phyloP scores from a whole-genome alignment of 2,329 filamentous ascomycete species.

The Dothistroma pini region DNA sequence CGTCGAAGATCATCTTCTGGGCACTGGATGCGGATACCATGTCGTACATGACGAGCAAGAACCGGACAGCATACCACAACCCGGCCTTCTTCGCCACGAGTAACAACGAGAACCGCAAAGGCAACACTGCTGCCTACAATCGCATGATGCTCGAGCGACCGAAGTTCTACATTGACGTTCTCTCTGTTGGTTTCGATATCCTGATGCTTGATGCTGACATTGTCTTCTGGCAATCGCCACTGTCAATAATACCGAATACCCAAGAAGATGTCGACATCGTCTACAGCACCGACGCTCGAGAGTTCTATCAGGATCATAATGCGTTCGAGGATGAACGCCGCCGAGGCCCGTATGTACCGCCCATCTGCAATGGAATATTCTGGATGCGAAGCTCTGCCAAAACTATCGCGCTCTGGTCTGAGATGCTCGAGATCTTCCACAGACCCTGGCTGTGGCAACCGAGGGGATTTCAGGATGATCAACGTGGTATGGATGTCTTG shows the following conservation, averaged over 20 bases:
- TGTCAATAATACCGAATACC: conserved; percentile 7
- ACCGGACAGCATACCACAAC: conserved; percentile 16
- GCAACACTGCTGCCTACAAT: conserved; percentile 19
- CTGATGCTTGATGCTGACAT: conserved; percentile 25
- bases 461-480: conserved; percentile 13
- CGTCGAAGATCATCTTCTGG: conserved; percentile 19
- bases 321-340: conserved; percentile 16
- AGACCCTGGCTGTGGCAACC: conserved; percentile 4
- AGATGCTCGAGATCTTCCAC: conserved; percentile 12
- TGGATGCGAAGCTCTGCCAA: conserved; percentile 15
- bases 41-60: conserved; percentile 1
- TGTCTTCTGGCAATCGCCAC: conserved; percentile 19
- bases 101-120: conserved; percentile 17
- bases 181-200: conserved; percentile 19
- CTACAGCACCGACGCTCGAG: conserved; percentile 20
- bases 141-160: conserved; percentile 21
- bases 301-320: conserved; percentile 19
- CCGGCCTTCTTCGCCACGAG: conserved; percentile 15
- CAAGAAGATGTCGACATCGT: conserved; percentile 12
- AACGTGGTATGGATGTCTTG: conserved; percentile 17
- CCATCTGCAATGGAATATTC: conserved; percentile 22
- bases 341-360: conserved; percentile 15
- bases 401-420: conserved; percentile 13
- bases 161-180: conserved; percentile 19
- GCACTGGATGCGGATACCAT: conserved; percentile 17